These are phyloP conservation scores for Barbarea vulgaris DNA, from an alignment of 345 rosid species.

Conservation along the genomic window DNA sequence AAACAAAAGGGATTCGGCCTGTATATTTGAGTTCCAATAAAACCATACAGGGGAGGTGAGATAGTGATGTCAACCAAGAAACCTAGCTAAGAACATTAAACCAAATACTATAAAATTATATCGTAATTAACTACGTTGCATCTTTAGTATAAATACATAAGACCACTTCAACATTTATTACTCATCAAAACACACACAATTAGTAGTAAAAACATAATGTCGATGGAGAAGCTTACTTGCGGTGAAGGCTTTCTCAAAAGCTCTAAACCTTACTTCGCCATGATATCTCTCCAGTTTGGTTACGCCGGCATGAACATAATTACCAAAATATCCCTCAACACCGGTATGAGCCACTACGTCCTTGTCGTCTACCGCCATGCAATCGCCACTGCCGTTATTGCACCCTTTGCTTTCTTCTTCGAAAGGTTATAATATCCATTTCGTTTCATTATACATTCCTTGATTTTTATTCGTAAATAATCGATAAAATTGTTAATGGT, in stretches of 20 bases:
- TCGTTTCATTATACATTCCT: neutral
- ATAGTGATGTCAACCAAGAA: slow-evolving; percentile 25
- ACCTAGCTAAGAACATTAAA: slow-evolving; percentile 6
- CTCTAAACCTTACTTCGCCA: slow-evolving; percentile 57
- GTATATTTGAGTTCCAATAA: slow-evolving; percentile 23
- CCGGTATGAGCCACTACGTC: slow-evolving; percentile 70
- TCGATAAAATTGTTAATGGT: neutral
- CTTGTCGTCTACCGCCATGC: slow-evolving; percentile 71
- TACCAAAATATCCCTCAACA: slow-evolving; percentile 50
- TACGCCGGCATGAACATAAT: slow-evolving; percentile 57
- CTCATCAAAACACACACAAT: slow-evolving; percentile 22
- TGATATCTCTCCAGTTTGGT: slow-evolving; percentile 62
- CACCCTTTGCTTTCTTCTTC: slow-evolving; percentile 73
- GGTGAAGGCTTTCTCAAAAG: slow-evolving; percentile 33
- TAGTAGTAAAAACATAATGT: slow-evolving; percentile 23
- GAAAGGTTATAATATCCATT: slow-evolving; percentile 49
- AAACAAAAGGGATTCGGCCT: neutral
- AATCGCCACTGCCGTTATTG: slow-evolving; percentile 57
- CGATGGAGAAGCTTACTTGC: slow-evolving; percentile 27
- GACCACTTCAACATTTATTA: neutral
- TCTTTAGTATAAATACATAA: slow-evolving; percentile 35
- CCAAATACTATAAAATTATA: neutral
- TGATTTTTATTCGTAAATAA: neutral
- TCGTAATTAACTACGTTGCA: neutral
- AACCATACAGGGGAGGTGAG: neutral